Base-by-base conservation (phyloP, 2,329 filamentous ascomycete genomes). In the Verticillium nonalfalfae region DNA sequence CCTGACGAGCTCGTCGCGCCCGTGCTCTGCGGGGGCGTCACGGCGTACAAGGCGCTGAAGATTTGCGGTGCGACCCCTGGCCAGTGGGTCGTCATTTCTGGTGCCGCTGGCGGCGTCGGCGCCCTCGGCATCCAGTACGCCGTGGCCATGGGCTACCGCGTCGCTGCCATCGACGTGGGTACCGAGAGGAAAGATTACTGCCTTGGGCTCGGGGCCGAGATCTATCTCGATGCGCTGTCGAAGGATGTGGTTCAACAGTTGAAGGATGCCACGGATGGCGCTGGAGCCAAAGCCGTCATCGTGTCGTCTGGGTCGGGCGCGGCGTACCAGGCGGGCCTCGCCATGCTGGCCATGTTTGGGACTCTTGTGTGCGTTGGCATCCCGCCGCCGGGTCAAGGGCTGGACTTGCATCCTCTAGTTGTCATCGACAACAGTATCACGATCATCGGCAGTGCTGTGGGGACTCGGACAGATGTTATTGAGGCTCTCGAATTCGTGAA, bases 41-140 rank as follows among this genome's bases (percentile, higher is more conserved):
- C 77, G 1, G 77, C 76, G 0, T 79, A 78, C 63, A 76, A 75
- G 64, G 76, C 75, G 0, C 58, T 78, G 57, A 78, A 77, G 64
- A 63, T 62, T 1, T 72, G 70, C 36, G 66, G 61, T 3, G 62
- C 70, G 4, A 66, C 62, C 0, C 72, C 73, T 0, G 75, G 76
- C 2, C 68, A 74, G 59, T 76, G 70, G 69, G 63, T 78, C 1
- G 74, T 70, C 1, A 68, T 80, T 6, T 68, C 71, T 0, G 78
- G 77, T 1, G 76, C 70, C 2, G 76, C 71, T 0, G 76, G 76
- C 5, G 77, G 77, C 1, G 74, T 78, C 1, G 77, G 75, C 0
- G 70, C 71, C 5, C 63, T 79, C 34, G 76, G 71, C 0, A 68
- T 79, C 2, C 70, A 74, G 38, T 78, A 71, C 60, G 78, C 75